These are phyloP conservation scores for Aphanomyces euteiches DNA, from an alignment of 352 stramenopile genomes.

Conservation along the genomic window DNA sequence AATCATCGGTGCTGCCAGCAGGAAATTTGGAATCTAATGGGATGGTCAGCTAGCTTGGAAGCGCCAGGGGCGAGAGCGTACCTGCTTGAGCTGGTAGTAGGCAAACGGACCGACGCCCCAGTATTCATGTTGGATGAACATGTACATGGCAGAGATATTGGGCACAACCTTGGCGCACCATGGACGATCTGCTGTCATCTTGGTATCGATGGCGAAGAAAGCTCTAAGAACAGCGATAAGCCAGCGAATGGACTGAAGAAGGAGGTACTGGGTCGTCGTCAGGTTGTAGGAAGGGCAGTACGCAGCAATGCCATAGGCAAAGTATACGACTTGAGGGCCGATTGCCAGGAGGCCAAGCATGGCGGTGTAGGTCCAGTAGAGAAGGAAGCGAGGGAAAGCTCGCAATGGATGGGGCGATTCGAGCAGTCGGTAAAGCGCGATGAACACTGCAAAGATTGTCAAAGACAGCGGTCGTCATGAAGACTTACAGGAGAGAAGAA, in stretches of 20 bases:
- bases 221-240: not conserved
- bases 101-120: conserved; percentile 93
- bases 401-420: conserved; percentile 45
- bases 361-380: conserved; percentile 59
- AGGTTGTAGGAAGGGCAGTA: conserved; percentile 57
- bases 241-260: not conserved
- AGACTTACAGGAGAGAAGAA: conserved; percentile 67
- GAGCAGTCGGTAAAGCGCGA: conserved; percentile 62
- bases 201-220: conserved; percentile 3
- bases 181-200: conserved; percentile 44
- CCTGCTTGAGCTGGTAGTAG: conserved; percentile 92
- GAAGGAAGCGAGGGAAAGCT: conserved; percentile 39
- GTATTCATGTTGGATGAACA: conserved; percentile 92
- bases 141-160: conserved; percentile 88
- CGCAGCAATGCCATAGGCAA: conserved; percentile 47
- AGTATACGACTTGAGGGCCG: conserved; percentile 66
- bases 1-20: conserved; percentile 86
- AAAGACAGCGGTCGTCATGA: not conserved
- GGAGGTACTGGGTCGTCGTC: not conserved
- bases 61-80: not conserved
- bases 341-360: conserved; percentile 56
- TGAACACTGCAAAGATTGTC: conserved; percentile 48
- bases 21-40: conserved; percentile 86
- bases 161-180: conserved; percentile 66
- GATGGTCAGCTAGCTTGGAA: not conserved